A percentile compares a stretch with the other conserved stretches of the same genome.
Conservation (phyloP, 148 eudicot species). For the Arctostaphylos glauca region DNA sequence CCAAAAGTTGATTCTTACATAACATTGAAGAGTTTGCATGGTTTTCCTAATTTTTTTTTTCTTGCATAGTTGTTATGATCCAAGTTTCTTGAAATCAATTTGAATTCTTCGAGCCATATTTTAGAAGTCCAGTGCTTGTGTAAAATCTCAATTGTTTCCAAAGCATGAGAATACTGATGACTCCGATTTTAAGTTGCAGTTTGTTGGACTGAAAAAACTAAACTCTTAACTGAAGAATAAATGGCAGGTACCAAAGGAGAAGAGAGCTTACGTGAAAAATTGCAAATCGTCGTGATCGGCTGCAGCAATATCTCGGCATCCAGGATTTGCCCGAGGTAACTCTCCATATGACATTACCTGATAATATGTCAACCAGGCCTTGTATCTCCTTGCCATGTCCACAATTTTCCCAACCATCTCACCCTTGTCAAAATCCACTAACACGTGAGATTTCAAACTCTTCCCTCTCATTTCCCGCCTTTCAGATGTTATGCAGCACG, state of each 20-base stretch:
- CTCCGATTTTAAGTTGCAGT: neutral
- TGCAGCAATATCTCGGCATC: slow-evolving; percentile 14
- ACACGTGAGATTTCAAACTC: slow-evolving; percentile 5
- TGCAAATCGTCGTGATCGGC: slow-evolving; percentile 13
- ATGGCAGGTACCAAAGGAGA: neutral
- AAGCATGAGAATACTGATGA: neutral
- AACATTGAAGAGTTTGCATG: neutral
- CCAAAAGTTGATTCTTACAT: neutral
- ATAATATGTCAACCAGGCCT: slow-evolving; percentile 52
- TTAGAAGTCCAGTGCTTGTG: neutral
- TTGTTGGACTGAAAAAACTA: neutral
- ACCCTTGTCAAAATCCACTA: slow-evolving; percentile 21
- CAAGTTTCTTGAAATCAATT: neutral
- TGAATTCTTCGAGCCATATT: neutral
- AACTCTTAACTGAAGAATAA: slow-evolving; percentile 1
- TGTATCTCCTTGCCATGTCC: slow-evolving; percentile 39
- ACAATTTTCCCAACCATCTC: slow-evolving; percentile 28
- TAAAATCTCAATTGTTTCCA: neutral
- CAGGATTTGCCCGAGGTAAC: neutral
- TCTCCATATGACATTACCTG: slow-evolving; percentile 47
- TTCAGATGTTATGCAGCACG: slow-evolving; percentile 12
- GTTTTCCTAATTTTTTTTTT: neutral
- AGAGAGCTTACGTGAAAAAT: slow-evolving; percentile 25
- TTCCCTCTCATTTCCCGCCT: neutral
- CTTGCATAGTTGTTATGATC: neutral